phyloP scores from a whole-genome alignment of 345 rosid species.

The Sisymbrium altissimum region DNA sequence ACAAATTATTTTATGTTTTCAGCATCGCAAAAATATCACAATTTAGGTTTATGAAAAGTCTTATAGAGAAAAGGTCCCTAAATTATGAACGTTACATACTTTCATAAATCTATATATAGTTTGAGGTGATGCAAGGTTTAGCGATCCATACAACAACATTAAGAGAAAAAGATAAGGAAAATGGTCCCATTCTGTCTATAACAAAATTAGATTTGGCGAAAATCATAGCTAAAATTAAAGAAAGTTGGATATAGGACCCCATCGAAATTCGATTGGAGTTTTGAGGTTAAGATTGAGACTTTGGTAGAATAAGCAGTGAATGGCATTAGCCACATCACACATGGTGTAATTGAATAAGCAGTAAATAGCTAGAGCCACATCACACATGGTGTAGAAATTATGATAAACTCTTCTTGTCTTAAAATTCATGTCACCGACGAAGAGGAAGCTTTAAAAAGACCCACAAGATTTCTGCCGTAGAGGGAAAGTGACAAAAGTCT shows the following conservation, averaged over 20 bases:
- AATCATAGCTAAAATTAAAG: not conserved
- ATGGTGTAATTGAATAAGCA: not conserved
- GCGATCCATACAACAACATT: not conserved
- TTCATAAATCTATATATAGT: not conserved
- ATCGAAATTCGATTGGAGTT: not conserved
- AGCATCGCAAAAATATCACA: not conserved
- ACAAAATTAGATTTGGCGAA: not conserved
- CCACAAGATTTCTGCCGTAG: conserved; percentile 29
- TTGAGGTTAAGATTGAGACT: no score
- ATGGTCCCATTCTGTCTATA: not conserved
- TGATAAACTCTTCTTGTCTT: conserved; percentile 1
- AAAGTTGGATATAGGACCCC: not conserved
- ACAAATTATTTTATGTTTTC: not conserved
- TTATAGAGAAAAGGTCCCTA: not conserved
- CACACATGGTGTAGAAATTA: conserved; percentile 1
- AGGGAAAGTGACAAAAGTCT: conserved; percentile 31
- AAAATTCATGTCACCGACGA: conserved; percentile 30
- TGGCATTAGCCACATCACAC: conserved; percentile 10
- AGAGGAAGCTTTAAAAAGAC: conserved; percentile 28
- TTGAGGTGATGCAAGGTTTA: not conserved
- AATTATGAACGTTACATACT: not conserved
- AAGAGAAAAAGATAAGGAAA: not conserved
- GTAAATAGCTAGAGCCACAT: not conserved
- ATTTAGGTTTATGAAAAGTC: not conserved
- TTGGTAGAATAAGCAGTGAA: not conserved